These are phyloP conservation scores for Barnettozyma vustinii DNA, from an alignment of 805 yeast species.

Conservation along the genomic window DNA sequence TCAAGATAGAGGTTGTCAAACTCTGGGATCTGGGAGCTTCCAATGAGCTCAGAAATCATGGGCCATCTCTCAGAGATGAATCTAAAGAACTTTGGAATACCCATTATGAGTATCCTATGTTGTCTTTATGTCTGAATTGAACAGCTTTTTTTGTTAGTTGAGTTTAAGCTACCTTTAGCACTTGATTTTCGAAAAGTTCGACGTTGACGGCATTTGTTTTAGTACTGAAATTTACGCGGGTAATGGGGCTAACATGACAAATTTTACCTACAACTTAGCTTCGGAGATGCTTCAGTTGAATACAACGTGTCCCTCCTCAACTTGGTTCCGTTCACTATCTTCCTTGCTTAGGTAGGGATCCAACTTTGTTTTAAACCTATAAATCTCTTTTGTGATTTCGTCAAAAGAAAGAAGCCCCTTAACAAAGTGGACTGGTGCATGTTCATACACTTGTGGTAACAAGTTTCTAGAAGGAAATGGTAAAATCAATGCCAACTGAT, in stretches of 20 bases:
- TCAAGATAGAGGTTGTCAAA: constrained; percentile 93
- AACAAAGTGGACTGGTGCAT: background rate
- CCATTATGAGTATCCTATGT: constrained; percentile 35
- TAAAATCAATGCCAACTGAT: constrained; percentile 13
- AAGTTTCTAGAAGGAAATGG: constrained; percentile 7
- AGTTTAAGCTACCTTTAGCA: background rate
- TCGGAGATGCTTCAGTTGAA: background rate
- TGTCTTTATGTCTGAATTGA: background rate
- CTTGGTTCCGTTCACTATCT: background rate
- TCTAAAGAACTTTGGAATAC: constrained; percentile 95
- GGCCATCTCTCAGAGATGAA: constrained; percentile 99
- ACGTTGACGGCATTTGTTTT: background rate
- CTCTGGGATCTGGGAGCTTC: constrained; percentile 80
- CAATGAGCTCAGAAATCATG: constrained; percentile 78
- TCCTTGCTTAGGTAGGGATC: background rate
- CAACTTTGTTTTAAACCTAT: background rate
- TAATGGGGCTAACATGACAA: background rate
- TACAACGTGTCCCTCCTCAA: background rate
- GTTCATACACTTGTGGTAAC: constrained; percentile 11
- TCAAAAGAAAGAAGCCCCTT: background rate
- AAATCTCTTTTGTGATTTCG: background rate
- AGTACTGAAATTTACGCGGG: constrained; percentile 10
- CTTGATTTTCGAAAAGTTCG: background rate
- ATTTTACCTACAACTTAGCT: background rate
- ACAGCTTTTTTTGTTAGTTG: background rate